Evolutionary conservation across 2,329 filamentous ascomycete species (phyloP).

Genomic region (Ceratocystis eucalypticola): DNA sequence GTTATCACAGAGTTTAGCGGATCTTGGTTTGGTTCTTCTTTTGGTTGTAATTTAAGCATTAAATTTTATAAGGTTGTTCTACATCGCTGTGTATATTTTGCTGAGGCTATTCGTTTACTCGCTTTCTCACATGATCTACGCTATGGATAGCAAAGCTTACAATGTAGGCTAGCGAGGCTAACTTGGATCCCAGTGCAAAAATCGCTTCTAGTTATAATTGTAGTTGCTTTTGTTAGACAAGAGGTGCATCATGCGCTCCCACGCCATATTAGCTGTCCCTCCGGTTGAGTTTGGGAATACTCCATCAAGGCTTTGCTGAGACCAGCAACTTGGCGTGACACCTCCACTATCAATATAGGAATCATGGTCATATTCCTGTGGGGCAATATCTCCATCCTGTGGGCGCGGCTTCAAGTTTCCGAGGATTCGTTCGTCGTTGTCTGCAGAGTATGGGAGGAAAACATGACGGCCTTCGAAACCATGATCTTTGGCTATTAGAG

Average conservation of each 20-base stretch:
- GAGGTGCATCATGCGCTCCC: background rate
- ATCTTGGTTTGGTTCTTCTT: constrained; percentile 3
- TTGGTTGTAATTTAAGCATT: background rate
- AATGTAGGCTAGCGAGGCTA: background rate
- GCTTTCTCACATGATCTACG: background rate
- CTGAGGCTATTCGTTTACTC: background rate
- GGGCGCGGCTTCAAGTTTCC: background rate
- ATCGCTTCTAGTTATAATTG: too few species aligned
- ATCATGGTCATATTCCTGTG: background rate
- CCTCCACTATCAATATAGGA: background rate
- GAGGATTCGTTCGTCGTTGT: background rate
- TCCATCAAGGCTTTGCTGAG: background rate
- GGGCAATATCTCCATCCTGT: background rate
- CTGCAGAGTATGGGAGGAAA: background rate
- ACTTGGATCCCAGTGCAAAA: background rate
- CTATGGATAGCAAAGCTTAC: background rate
- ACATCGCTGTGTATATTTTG: background rate
- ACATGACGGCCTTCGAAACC: background rate
- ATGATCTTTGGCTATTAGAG: background rate
- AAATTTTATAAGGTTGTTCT: background rate
- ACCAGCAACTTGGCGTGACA: background rate
- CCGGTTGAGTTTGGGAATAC: background rate
- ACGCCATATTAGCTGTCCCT: background rate
- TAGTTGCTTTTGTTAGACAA: too few species aligned
- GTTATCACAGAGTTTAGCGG: background rate